phyloP scores from a whole-genome alignment of 2,329 filamentous ascomycete species.

The Neofusicoccum umdonicola region DNA sequence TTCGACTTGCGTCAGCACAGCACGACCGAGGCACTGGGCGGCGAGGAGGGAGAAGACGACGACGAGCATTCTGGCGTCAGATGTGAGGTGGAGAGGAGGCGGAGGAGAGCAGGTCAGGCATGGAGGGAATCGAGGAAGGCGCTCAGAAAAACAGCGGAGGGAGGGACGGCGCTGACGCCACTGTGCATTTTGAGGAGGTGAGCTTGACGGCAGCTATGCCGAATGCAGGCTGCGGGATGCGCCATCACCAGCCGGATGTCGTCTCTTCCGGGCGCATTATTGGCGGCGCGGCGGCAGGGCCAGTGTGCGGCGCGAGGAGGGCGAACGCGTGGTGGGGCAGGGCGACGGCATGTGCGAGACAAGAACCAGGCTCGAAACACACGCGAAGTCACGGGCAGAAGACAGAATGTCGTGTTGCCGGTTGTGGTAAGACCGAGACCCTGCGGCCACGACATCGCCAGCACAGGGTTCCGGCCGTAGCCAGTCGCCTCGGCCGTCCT shows the following conservation, averaged over 20 bases:
- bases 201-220: background rate
- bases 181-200: background rate
- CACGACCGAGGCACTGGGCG: background rate
- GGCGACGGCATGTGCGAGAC: too few species aligned
- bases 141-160: background rate
- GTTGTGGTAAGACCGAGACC: too few species aligned
- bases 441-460: too few species aligned
- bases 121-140: background rate
- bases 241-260: too few species aligned
- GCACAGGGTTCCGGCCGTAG: background rate
- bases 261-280: too few species aligned
- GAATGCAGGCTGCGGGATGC: background rate
- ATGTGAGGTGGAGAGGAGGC: background rate
- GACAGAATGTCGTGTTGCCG: too few species aligned
- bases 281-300: too few species aligned
- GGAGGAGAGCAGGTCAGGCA: background rate
- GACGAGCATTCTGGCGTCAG: background rate
- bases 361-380: too few species aligned
- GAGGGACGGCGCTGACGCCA: background rate
- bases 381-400: too few species aligned
- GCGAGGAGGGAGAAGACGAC: background rate
- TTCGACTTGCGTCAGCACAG: too few species aligned
- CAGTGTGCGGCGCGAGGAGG: too few species aligned
- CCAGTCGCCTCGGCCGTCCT: background rate
- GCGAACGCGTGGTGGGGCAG: too few species aligned